These are phyloP conservation scores for Alternaria metachromatica DNA, from an alignment of 2,329 filamentous ascomycete species.

Conservation along the genomic window DNA sequence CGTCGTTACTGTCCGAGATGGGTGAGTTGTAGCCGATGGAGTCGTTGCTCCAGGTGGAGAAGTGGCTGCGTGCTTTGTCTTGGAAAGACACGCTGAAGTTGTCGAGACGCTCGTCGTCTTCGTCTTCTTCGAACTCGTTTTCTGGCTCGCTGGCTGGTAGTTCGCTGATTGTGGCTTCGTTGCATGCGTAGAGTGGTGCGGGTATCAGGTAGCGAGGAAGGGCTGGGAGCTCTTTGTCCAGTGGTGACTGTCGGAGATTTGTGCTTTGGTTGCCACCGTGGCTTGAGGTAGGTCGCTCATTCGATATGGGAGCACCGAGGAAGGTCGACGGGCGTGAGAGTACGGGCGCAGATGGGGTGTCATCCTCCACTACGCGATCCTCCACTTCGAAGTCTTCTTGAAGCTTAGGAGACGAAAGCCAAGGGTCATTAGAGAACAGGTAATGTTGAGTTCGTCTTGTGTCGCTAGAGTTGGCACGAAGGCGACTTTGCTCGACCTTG, in stretches of 20 bases:
- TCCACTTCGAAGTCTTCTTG: conserved; percentile 19
- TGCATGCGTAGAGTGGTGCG: conserved; percentile 39
- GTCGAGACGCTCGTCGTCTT: conserved; percentile 19
- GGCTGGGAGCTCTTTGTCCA: conserved; percentile 40
- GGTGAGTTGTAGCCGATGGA: conserved; percentile 33
- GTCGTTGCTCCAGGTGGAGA: conserved; percentile 43
- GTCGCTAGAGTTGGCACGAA: conserved; percentile 41
- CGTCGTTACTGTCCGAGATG: conserved; percentile 30
- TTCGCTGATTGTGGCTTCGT: conserved; percentile 13
- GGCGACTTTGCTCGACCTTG: conserved; percentile 21
- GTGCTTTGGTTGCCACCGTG: conserved; percentile 26
- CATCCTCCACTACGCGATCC: conserved; percentile 20
- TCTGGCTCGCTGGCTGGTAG: conserved; percentile 10
- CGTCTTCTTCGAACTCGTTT: conserved; percentile 20
- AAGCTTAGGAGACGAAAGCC: conserved; percentile 34
- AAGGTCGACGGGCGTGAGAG: conserved; percentile 25
- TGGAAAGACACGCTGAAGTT: conserved; percentile 16
- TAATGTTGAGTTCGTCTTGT: conserved; percentile 32
- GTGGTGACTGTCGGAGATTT: conserved; percentile 20
- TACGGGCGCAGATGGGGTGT: conserved; percentile 25
- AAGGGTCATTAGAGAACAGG: conserved; percentile 38
- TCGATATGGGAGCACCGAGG: conserved; percentile 19
- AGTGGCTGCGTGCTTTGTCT: conserved; percentile 38
- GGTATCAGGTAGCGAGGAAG: conserved; percentile 40
- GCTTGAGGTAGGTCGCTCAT: conserved; percentile 40